These are phyloP conservation scores for Bullera alba DNA, from an alignment of 768 basidiomycete species.

Conservation along the genomic window DNA sequence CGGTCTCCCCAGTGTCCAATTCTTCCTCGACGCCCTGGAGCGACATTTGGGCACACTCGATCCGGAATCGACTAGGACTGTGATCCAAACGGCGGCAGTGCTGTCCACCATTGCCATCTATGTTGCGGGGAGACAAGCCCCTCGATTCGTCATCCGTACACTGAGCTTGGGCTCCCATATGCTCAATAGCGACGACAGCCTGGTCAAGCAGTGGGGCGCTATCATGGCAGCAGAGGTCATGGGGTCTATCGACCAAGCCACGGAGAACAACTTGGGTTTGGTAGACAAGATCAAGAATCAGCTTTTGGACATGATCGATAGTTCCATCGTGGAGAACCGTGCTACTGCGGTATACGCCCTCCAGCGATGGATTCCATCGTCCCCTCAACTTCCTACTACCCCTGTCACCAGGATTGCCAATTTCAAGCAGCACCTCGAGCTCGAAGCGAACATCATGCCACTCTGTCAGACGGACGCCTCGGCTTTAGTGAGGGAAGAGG, in stretches of 20 bases:
- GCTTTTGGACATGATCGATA: slow-evolving; percentile 13
- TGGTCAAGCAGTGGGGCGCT: slow-evolving; percentile 39
- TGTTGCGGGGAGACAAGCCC: slow-evolving; percentile 10
- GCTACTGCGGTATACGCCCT: slow-evolving; percentile 34
- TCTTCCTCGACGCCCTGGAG: slow-evolving; percentile 21
- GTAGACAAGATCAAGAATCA: slow-evolving; percentile 7
- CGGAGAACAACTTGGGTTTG: slow-evolving; percentile 1
- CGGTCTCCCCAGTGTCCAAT: slow-evolving; percentile 9
- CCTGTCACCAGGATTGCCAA: background rate
- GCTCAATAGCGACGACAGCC: slow-evolving; percentile 8
- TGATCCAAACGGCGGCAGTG: slow-evolving; percentile 22
- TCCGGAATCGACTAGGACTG: background rate
- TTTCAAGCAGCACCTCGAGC: background rate
- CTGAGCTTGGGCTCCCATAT: slow-evolving; percentile 18
- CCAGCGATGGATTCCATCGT: slow-evolving; percentile 13
- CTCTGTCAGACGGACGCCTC: slow-evolving; percentile 14
- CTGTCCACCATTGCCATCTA: slow-evolving; percentile 26
- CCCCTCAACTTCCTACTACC: no score
- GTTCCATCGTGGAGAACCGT: slow-evolving; percentile 21
- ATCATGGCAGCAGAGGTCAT: slow-evolving; percentile 25
- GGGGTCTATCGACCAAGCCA: slow-evolving; percentile 9
- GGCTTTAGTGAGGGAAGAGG: slow-evolving; percentile 28
- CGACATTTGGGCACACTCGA: background rate
- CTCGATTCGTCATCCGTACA: slow-evolving; percentile 10
- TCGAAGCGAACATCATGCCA: slow-evolving; percentile 1